Evolutionary conservation across 768 basidiomycete genomes (phyloP), one percentile per base, ranked within the genome.

Genomic region (Myochromella boudieri): DNA sequence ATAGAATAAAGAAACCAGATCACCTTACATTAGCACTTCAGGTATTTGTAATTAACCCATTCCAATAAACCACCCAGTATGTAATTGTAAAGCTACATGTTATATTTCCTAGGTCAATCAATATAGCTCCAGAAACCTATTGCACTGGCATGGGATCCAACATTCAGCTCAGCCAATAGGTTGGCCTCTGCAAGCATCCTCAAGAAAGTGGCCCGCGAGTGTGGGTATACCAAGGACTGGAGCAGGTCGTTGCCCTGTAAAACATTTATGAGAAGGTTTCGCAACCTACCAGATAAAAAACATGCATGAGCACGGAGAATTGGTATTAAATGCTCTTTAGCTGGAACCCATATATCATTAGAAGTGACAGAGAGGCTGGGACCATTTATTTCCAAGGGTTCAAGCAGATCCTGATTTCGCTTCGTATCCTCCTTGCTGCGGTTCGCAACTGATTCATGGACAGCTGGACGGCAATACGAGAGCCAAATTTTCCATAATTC

Each of bases 401-500:
- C n/a, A n/a, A n/a, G n/a, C n/a, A n/a, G n/a, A n/a, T n/a, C n/a
- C n/a, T n/a, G n/a, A n/a, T n/a, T n/a, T n/a, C n/a, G n/a, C 77
- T 50, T 77, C 75, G 1, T 69, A 71, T 70, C 74, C 72, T 52
- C 76, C 74, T 49, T 72, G 74, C 51, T 66, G 55, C 27, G 59
- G 57, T 70, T 70, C 38, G 26, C 17, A 46, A 60, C 53, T 29
- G 48, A 44, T 3, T 48, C 46, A 3, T 44, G 34, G 27, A 58
- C 60, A 14, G 56, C 55, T 31, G 56, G 53, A 31, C 73, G 66
- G 1, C 68, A 75, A 11, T 53, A 46, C 4, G 38, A 14, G 29
- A 92, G 72, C 90, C 91, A 92, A 28, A 68, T 58, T 46, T 68
- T 72, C 90, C 91, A 92, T 9, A 88, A 60, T 44, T 91, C 90